Conservation (phyloP, 257 asterid genomes). For the Avicennia marina region DNA sequence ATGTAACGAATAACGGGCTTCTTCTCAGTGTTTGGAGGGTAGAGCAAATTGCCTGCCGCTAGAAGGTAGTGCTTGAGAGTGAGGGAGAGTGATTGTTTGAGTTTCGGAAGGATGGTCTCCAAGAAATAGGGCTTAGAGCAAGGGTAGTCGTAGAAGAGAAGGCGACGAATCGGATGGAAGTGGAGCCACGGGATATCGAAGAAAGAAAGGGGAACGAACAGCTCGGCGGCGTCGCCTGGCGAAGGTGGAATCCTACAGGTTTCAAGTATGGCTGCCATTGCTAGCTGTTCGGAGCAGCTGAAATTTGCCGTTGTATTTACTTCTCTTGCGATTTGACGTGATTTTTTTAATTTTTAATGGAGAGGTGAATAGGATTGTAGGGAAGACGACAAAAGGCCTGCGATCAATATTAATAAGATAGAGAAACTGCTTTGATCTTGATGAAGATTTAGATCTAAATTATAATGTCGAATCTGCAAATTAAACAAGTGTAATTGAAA, state of each 20-base stretch:
- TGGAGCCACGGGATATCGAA: constrained; percentile 44
- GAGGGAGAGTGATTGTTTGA: constrained; percentile 47
- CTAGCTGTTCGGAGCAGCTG: too few species aligned
- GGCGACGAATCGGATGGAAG: constrained; percentile 28
- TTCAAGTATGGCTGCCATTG: constrained; percentile 20
- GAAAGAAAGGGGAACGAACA: constrained; percentile 31
- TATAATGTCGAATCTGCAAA: too few species aligned
- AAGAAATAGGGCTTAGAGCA: constrained; percentile 25
- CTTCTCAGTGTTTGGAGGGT: constrained; percentile 19
- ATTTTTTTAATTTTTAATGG: too few species aligned
- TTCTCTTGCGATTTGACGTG: too few species aligned
- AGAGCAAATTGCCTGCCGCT: constrained; percentile 30
- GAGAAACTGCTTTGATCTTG: too few species aligned
- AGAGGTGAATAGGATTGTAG: too few species aligned
- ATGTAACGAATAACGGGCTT: constrained; percentile 31
- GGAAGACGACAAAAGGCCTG: too few species aligned
- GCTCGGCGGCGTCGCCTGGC: constrained; percentile 17
- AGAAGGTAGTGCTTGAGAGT: constrained; percentile 47
- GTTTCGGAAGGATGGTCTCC: constrained; percentile 32
- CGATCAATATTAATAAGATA: too few species aligned
- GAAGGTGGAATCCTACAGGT: constrained; percentile 26
- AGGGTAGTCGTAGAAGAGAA: constrained; percentile 39
- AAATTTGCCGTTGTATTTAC: too few species aligned
- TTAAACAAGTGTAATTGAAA: too few species aligned
- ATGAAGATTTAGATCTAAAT: too few species aligned